Evolutionary conservation across 805 yeast genomes (phyloP).

Genomic region (Lachancea kluyveri): DNA sequence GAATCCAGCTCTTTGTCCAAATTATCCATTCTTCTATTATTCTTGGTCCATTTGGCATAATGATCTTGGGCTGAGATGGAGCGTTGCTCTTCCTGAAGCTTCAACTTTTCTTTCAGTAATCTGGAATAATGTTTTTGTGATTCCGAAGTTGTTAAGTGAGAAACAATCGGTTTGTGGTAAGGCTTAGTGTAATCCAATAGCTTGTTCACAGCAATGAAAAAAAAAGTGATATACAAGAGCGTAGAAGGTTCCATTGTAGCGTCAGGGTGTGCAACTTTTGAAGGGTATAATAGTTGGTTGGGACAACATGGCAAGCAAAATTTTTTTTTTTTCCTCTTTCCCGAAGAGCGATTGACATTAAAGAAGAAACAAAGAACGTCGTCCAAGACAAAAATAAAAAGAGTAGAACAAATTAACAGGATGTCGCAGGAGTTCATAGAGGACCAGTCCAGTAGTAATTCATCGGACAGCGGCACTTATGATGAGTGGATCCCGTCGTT

Average conservation of each 20-base stretch:
- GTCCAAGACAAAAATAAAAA: neutral
- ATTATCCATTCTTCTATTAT: conserved; percentile 65
- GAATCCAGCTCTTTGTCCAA: conserved; percentile 45
- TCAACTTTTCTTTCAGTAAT: no score
- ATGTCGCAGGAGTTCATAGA: conserved; percentile 4
- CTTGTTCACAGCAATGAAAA: conserved; percentile 16
- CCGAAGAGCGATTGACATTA: no score
- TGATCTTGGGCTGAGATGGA: conserved; percentile 82
- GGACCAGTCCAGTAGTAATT: conserved; percentile 9
- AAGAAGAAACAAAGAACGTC: no score
- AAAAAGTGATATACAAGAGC: no score
- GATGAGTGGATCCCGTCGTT: conserved; percentile 81
- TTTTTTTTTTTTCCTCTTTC: no score
- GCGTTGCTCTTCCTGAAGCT: conserved; percentile 47
- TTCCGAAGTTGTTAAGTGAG: conserved; percentile 3
- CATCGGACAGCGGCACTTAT: conserved; percentile 23
- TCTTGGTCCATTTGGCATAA: conserved; percentile 92
- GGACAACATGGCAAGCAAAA: no score
- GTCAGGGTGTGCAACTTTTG: no score
- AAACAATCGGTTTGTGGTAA: conserved; percentile 18
- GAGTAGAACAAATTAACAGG: neutral
- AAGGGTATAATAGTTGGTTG: no score
- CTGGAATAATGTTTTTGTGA: conserved; percentile 13
- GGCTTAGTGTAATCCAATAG: conserved; percentile 16
- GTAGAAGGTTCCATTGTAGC: no score